Evolutionary conservation across 106 monocot species (phyloP).

Genomic region (Posidonia australis): DNA sequence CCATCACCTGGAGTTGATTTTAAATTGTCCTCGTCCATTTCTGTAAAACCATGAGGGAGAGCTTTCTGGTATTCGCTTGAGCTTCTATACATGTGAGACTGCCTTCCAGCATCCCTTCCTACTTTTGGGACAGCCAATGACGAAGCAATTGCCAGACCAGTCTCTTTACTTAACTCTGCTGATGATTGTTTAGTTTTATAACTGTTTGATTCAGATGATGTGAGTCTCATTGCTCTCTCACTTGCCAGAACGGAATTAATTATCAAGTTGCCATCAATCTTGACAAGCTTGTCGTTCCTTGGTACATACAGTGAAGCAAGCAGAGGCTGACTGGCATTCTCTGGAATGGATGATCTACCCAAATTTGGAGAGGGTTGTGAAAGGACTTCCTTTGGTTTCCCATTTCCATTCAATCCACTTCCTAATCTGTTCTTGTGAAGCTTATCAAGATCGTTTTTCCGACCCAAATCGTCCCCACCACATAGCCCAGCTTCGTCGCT

Average conservation of each 20-base stretch:
- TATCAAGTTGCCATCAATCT: slow-evolving; percentile 95
- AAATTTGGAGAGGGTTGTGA: slow-evolving; percentile 6
- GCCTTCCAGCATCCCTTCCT: slow-evolving; percentile 24
- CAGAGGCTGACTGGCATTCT: slow-evolving; percentile 49
- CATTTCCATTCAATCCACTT: slow-evolving; percentile 5
- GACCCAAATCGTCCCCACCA: slow-evolving; percentile 4
- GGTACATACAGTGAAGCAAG: slow-evolving; percentile 83
- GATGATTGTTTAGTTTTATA: slow-evolving; percentile 6
- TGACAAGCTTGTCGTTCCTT: slow-evolving; percentile 80
- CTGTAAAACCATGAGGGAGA: slow-evolving; percentile 27
- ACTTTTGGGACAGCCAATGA: slow-evolving; percentile 28
- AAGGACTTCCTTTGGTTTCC: background rate
- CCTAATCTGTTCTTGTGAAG: background rate
- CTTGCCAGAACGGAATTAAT: slow-evolving; percentile 84
- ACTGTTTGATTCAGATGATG: slow-evolving; percentile 6
- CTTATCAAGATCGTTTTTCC: slow-evolving; percentile 8
- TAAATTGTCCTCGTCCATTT: slow-evolving; percentile 15
- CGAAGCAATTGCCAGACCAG: slow-evolving; percentile 47
- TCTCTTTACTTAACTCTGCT: slow-evolving; percentile 32
- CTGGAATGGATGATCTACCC: background rate
- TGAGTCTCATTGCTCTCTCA: slow-evolving; percentile 50
- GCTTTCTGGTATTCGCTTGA: slow-evolving; percentile 30
- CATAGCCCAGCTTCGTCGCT: slow-evolving; percentile 13
- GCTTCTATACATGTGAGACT: slow-evolving; percentile 26
- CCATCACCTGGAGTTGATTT: slow-evolving; percentile 48